Conservation (phyloP, 768 basidiomycete species). For the Mycena metata region DNA sequence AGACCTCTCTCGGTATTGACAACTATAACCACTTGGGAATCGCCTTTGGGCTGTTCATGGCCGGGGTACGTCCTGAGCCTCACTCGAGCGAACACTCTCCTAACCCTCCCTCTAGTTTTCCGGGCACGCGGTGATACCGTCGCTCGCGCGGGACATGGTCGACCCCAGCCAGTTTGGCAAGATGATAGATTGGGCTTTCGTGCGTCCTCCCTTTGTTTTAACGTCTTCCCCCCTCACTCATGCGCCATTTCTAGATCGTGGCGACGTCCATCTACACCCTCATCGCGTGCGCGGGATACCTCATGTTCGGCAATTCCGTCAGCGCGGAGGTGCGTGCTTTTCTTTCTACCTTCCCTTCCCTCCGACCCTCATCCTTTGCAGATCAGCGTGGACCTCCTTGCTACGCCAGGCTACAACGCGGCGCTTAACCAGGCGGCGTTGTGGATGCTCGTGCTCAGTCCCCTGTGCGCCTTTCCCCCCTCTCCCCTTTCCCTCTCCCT, state of each 20-base stretch:
- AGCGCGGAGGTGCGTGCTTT: conserved; percentile 80
- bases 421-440: conserved; percentile 79
- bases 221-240: background rate
- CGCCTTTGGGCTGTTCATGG: conserved; percentile 93
- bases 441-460: conserved; percentile 89
- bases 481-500: background rate
- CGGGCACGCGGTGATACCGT: conserved; percentile 94
- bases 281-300: conserved; percentile 87
- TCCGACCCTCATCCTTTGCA: conserved; percentile 44
- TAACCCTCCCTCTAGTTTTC: conserved; percentile 69
- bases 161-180: conserved; percentile 84
- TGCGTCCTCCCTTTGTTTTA: conserved; percentile 51
- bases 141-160: conserved; percentile 89
- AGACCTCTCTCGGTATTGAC: conserved; percentile 71
- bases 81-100: background rate
- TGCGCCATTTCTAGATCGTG: conserved; percentile 57
- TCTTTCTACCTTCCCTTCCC: too few relatives aligned
- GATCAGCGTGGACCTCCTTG: conserved; percentile 89
- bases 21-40: conserved; percentile 76
- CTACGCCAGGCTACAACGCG: conserved; percentile 80
- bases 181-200: conserved; percentile 92
- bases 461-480: conserved; percentile 64
- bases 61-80: conserved; percentile 75
- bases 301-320: conserved; percentile 90
- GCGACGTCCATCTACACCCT: conserved; percentile 74